phyloP scores from a whole-genome alignment of 768 basidiomycete species.

The Lepiota subincarnata region DNA sequence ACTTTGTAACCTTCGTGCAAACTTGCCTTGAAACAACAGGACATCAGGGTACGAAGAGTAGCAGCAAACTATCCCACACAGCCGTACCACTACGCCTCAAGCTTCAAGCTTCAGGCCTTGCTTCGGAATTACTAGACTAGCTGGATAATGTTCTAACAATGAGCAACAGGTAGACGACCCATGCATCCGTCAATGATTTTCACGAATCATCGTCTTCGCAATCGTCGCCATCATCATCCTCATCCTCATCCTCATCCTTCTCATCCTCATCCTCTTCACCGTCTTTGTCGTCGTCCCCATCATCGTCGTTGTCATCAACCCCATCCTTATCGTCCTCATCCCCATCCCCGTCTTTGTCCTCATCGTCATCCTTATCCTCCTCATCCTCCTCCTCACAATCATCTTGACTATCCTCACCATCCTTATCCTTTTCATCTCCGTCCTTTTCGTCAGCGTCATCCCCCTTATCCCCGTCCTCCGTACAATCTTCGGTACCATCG shows the following conservation, averaged over 20 bases:
- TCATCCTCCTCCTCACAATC: not conserved
- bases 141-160: too few relatives aligned
- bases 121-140: too few relatives aligned
- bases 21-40: too few relatives aligned
- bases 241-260: not conserved
- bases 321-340: not conserved
- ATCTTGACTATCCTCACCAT: not conserved
- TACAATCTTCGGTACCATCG: not conserved
- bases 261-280: not conserved
- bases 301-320: not conserved
- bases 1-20: too few relatives aligned
- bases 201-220: not conserved
- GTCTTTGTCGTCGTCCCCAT: not conserved
- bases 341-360: not conserved
- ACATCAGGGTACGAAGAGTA: too few relatives aligned
- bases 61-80: too few relatives aligned
- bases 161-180: too few relatives aligned
- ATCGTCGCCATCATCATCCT: not conserved
- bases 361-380: not conserved
- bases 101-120: too few relatives aligned
- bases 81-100: too few relatives aligned
- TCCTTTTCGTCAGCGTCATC: not conserved
- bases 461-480: not conserved
- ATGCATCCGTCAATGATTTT: not conserved
- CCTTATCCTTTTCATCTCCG: not conserved